Base-by-base conservation (phyloP, 257 asterid species). In the Gentiana straminea region DNA sequence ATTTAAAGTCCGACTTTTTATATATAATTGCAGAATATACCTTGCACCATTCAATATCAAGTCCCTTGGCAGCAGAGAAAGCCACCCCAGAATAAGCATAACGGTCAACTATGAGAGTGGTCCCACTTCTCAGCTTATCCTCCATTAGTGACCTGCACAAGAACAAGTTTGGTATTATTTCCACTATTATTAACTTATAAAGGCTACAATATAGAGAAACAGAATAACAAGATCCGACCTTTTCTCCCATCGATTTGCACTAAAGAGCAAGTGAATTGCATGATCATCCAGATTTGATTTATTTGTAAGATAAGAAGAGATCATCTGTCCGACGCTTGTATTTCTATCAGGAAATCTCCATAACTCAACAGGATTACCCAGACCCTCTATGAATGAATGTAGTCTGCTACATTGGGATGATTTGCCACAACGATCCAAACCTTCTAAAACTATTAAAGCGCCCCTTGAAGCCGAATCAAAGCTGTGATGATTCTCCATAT, bases 321-420 rank as follows among this genome's bases (percentile, higher is more conserved):
- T 91, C 98, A 91, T 91, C 68, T 88, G 86, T 34, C 95, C 98
- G 46, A 91, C 93, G 13, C 78, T 84, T 0, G 98, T 83, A 62
- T 74, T 81, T 80, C 98, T 83, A 69, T 91, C 95, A 38, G 98
- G 98, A 78, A 83, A 91, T 67, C 98, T 83, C 90, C 94, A 91
- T 4, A 83, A 74, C 60, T 91, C 97, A 64, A 80, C 90, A 4
- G 84, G 65, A 62, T 91, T 80, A 3, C 95, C 97, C 37, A 70
- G 72, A 68, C 74, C 82, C 61, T 73, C 70, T 58, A 91, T 68
- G 79, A 76, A 69, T 13, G 86, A 75, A 54, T 76, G 64, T 69
- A 91, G 63, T 58, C 79, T 74, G 64, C 76, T 66, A 66, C 86
- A 84, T 62, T 91, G 98, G 0, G 93, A 83, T 63, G 95, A 87